Evolutionary conservation across 305 asterid species (phyloP).

Genomic region (Rubia peregrina): DNA sequence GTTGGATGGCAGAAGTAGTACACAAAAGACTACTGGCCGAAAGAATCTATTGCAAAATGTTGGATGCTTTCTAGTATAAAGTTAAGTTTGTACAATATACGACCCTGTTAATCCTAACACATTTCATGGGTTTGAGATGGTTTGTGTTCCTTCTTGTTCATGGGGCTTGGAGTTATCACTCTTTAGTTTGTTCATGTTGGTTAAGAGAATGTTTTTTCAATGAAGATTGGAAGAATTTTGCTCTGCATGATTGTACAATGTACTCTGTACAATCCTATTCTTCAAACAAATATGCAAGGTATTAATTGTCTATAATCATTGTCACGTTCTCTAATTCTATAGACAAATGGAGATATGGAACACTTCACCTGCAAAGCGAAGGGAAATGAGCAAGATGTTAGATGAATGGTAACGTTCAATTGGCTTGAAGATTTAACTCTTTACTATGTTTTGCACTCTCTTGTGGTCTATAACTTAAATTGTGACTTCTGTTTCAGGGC

Average conservation of each 20-base stretch:
- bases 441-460: neutral
- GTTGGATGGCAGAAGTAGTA: neutral
- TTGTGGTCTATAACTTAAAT: conserved; percentile 21
- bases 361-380: conserved; percentile 82
- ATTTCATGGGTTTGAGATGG: neutral
- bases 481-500: conserved; percentile 55
- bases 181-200: conserved; percentile 1
- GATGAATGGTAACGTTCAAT: conserved; percentile 82
- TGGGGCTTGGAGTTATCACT: neutral
- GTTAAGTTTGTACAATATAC: neutral
- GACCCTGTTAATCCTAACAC: neutral
- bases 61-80: neutral
- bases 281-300: neutral
- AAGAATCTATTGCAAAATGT: neutral
- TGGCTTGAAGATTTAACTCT: conserved; percentile 17
- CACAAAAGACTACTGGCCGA: neutral
- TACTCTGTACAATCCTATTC: neutral
- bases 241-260: neutral
- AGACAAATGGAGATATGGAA: conserved; percentile 99
- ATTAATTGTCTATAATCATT: neutral
- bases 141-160: neutral
- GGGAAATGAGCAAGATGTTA: conserved; percentile 81
- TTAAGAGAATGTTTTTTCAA: neutral
- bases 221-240: neutral
- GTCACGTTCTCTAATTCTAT: conserved; percentile 24